Percentiles rank a stretch among this genome's conserved stretches.
Conservation (phyloP, 2,329 filamentous ascomycete species). For the Aureobasidium musti region DNA sequence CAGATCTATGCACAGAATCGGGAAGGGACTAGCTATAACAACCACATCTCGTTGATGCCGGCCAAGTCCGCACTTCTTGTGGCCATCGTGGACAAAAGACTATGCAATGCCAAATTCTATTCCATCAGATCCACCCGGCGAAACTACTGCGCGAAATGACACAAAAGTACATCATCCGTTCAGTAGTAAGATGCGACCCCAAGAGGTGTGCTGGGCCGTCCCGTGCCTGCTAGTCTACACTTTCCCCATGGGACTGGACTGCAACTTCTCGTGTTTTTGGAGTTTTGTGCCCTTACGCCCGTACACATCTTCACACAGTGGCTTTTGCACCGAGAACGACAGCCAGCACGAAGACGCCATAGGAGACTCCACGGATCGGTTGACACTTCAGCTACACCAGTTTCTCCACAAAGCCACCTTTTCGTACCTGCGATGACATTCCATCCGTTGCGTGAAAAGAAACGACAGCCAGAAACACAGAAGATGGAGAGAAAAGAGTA, state of each 20-base stretch:
- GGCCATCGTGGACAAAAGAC: too few species aligned
- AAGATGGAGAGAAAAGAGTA: not conserved
- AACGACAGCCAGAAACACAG: not conserved
- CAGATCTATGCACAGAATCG: constrained; percentile 13
- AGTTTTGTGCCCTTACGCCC: not conserved
- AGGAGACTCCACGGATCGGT: not conserved
- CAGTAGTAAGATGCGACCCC: not conserved
- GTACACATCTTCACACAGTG: not conserved
- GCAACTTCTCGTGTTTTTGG: not conserved
- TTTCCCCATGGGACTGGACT: constrained; percentile 19
- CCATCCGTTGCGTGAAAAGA: not conserved
- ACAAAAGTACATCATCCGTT: not conserved
- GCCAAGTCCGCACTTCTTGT: too few species aligned
- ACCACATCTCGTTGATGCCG: too few species aligned
- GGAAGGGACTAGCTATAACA: not conserved
- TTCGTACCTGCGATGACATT: not conserved
- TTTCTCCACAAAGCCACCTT: constrained; percentile 2
- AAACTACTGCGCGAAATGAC: not conserved
- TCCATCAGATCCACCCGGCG: too few species aligned
- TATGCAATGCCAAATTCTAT: too few species aligned
- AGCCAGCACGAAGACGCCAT: not conserved
- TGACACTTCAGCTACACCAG: constrained; percentile 9
- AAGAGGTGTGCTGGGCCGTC: not conserved
- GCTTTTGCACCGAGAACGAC: not conserved
- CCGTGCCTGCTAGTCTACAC: not conserved